phyloP scores from a whole-genome alignment of 257 asterid genomes.

The Capsicum rhomboideum region DNA sequence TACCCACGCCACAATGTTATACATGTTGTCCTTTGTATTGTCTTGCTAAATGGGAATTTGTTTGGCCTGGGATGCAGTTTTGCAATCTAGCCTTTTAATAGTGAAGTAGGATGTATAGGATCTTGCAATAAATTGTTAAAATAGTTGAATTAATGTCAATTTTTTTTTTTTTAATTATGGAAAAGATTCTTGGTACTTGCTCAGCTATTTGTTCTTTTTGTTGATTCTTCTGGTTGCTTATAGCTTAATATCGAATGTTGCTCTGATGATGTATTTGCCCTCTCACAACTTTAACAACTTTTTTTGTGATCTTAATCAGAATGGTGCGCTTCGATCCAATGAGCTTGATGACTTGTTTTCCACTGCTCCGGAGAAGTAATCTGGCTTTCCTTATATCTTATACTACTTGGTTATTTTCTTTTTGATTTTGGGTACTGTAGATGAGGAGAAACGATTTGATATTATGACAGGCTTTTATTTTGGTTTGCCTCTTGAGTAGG shows the following conservation, averaged over 20 bases:
- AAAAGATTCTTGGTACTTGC: neutral
- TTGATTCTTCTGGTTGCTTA: neutral
- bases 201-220: neutral
- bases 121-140: neutral
- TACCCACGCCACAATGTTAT: neutral
- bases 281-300: neutral
- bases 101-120: neutral
- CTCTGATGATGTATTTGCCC: neutral
- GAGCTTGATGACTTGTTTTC: constrained; percentile 97
- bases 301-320: constrained; percentile 44
- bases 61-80: neutral
- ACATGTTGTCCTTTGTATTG: neutral
- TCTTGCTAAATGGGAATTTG: neutral
- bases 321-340: constrained; percentile 69
- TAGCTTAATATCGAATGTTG: neutral
- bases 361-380: constrained; percentile 95
- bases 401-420: neutral
- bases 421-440: neutral
- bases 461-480: neutral
- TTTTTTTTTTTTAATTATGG: neutral
- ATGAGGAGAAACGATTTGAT: neutral
- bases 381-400: constrained; percentile 5
- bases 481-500: neutral
- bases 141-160: neutral
- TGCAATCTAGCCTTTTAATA: neutral